phyloP scores from a whole-genome alignment of 805 yeast genomes.

The Groenewaldozyma tartarivorans region DNA sequence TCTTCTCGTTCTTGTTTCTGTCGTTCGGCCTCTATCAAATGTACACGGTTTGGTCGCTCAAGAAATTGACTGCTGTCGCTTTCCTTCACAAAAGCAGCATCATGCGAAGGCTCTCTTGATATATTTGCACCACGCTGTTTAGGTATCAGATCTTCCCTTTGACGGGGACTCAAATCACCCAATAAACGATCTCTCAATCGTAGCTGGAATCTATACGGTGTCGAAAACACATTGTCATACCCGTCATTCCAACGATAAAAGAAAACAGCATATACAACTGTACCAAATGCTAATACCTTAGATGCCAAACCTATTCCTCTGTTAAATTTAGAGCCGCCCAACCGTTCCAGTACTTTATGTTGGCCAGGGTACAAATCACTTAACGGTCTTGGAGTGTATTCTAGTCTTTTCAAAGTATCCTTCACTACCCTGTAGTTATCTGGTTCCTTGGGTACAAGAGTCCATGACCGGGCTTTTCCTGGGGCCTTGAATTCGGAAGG shows the following conservation, averaged over 20 bases:
- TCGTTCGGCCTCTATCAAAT: constrained; percentile 65
- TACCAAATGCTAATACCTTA: neutral
- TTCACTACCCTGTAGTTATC: constrained; percentile 58
- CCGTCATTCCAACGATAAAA: constrained; percentile 83
- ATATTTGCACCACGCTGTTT: constrained; percentile 23
- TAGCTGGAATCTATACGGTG: constrained; percentile 54
- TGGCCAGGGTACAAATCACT: constrained; percentile 72
- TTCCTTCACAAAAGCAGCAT: constrained; percentile 11
- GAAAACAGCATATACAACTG: constrained; percentile 51
- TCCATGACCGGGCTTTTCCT: constrained; percentile 45
- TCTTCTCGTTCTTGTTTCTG: constrained; percentile 62
- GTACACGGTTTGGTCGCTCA: constrained; percentile 64
- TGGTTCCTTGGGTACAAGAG: constrained; percentile 53
- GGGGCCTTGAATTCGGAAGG: constrained; percentile 74
- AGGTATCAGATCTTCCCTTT: constrained; percentile 50
- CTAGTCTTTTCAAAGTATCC: constrained; percentile 62
- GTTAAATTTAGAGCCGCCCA: constrained; percentile 46
- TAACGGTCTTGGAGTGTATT: constrained; percentile 70
- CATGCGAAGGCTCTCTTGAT: constrained; percentile 6
- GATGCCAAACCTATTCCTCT: constrained; percentile 48
- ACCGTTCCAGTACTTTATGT: constrained; percentile 56
- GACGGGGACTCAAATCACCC: constrained; percentile 49
- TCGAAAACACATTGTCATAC: constrained; percentile 62
- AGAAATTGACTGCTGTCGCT: constrained; percentile 19
- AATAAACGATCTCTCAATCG: constrained; percentile 42